These are phyloP conservation scores for Capsicum chinense DNA, from an alignment of 257 asterid species.

Conservation along the genomic window DNA sequence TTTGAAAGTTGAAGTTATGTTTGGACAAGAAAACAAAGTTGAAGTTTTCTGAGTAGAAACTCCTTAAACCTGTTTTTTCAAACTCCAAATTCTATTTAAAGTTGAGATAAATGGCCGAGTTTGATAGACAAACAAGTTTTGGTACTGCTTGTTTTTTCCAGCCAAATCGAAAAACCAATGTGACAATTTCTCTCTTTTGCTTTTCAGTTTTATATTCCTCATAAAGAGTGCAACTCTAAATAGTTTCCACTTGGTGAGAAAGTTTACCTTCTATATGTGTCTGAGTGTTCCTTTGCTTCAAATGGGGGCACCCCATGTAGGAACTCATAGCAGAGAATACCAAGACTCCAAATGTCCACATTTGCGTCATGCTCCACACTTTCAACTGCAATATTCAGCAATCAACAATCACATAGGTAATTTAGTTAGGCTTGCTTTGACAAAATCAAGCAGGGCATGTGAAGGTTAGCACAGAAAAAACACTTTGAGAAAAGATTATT, in stretches of 20 bases:
- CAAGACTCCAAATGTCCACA: constrained; percentile 99
- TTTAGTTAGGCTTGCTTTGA: neutral
- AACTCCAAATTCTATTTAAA: neutral
- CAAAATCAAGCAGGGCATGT: neutral
- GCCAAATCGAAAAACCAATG: constrained; percentile 5
- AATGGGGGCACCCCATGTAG: constrained; percentile 95
- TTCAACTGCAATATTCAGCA: constrained; percentile 61
- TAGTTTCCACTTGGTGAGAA: neutral
- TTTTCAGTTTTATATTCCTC: neutral
- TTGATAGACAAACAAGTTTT: neutral
- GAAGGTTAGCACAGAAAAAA: neutral
- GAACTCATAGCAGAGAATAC: constrained; percentile 92
- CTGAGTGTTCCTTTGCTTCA: constrained; percentile 94
- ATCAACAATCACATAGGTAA: neutral
- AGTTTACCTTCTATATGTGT: constrained; percentile 86
- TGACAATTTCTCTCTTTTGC: neutral
- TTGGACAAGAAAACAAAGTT: neutral
- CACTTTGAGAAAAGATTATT: neutral
- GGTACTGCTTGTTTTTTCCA: neutral
- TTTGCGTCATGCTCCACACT: constrained; percentile 92
- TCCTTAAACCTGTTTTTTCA: neutral
- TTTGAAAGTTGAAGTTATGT: neutral
- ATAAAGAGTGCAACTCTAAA: neutral
- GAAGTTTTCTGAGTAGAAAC: neutral
- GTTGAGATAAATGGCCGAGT: neutral